phyloP scores from a whole-genome alignment of 352 stramenopile species.

The Phytophthora multivora region DNA sequence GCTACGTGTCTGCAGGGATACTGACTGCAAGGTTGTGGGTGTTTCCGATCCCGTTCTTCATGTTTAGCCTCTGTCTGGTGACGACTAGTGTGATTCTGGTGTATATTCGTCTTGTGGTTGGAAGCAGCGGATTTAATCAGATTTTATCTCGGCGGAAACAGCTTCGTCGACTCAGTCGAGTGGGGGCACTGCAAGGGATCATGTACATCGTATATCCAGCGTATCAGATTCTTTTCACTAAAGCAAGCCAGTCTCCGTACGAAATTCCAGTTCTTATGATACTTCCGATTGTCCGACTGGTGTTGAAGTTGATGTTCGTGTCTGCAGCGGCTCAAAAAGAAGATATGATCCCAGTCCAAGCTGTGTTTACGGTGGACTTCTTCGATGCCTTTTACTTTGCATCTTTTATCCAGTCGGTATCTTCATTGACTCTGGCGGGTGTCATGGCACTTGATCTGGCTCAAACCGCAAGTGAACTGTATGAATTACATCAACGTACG shows the following conservation, averaged over 20 bases:
- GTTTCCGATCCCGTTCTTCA: conserved; percentile 31
- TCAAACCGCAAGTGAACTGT: conserved; percentile 10
- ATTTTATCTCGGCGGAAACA: conserved; percentile 7
- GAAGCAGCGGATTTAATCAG: conserved; percentile 2
- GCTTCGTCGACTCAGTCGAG: background rate
- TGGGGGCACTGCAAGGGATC: conserved; percentile 10
- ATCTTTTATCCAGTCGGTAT: conserved; percentile 17
- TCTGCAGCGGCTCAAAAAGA: conserved; percentile 12
- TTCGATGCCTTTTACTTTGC: conserved; percentile 26
- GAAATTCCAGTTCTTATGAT: conserved; percentile 20
- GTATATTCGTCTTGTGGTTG: conserved; percentile 17
- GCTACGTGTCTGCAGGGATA: conserved; percentile 20
- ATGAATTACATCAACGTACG: conserved; percentile 8
- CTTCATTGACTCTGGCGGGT: background rate
- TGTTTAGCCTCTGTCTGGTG: conserved; percentile 9
- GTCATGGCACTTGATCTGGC: conserved; percentile 6
- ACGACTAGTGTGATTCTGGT: conserved; percentile 10
- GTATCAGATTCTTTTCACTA: conserved; percentile 22
- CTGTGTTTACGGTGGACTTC: conserved; percentile 24
- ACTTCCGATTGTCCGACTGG: conserved; percentile 6
- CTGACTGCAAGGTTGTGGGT: conserved; percentile 16
- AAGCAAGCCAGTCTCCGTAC: conserved; percentile 7
- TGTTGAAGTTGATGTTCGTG: conserved; percentile 13
- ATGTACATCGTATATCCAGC: conserved; percentile 24
- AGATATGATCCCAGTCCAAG: conserved; percentile 27